Conservation (phyloP, 495 filamentous ascomycete species). For the Clavariopsis aquatica region DNA sequence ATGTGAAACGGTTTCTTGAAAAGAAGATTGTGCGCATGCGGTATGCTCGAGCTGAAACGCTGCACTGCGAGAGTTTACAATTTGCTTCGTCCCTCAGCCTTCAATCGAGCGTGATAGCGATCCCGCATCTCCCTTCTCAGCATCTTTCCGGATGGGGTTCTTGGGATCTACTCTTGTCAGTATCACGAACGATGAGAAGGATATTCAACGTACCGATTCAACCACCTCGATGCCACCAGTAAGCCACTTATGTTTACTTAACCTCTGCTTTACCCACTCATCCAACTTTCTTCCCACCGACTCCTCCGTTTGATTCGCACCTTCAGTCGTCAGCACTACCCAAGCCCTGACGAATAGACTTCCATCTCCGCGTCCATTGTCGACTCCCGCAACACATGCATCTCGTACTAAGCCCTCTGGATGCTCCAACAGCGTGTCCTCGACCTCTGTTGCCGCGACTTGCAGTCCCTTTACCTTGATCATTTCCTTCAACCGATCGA, state of each 20-base stretch:
- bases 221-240: constrained; percentile 27
- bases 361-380: constrained; percentile 28
- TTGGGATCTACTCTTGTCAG: constrained; percentile 24
- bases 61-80: not conserved
- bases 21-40: too few relatives aligned
- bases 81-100: constrained; percentile 14
- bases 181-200: not conserved
- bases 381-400: constrained; percentile 24
- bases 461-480: constrained; percentile 35
- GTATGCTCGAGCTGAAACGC: too few relatives aligned
- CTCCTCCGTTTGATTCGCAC: constrained; percentile 11
- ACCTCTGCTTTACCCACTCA: constrained; percentile 20
- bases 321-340: constrained; percentile 26
- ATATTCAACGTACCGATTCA: constrained; percentile 9
- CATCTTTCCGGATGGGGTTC: constrained; percentile 34
- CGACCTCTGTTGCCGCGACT: constrained; percentile 30
- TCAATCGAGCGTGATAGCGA: constrained; percentile 25
- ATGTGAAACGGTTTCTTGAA: not conserved
- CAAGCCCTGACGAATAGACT: constrained; percentile 28
- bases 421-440: constrained; percentile 25
- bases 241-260: constrained; percentile 29
- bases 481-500: constrained; percentile 34
- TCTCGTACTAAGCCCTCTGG: constrained; percentile 20
- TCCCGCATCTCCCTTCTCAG: constrained; percentile 31
- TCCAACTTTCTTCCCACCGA: constrained; percentile 19